Conservation (phyloP, 1,284 basidiomycete genomes). For the Ceratobasidium theobromae region DNA sequence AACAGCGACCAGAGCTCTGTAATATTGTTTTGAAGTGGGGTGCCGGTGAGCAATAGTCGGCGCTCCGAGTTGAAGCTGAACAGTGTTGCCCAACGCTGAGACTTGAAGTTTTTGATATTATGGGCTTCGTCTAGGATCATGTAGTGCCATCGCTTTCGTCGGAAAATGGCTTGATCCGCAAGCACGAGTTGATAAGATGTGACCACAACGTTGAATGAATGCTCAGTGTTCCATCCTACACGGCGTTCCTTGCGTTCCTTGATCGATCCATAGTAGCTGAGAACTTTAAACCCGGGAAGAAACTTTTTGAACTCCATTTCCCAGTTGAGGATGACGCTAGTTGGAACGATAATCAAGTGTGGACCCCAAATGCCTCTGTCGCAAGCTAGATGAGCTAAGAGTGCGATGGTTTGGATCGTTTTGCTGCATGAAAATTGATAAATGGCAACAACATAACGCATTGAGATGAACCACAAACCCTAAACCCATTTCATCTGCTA, state of each 20-base stretch:
- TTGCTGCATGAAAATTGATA: conserved; percentile 58
- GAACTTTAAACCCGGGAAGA: conserved; percentile 87
- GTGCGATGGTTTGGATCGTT: conserved; percentile 94
- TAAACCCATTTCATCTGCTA: conserved; percentile 91
- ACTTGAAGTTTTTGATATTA: conserved; percentile 98
- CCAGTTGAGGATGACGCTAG: conserved; percentile 95
- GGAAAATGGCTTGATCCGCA: conserved; percentile 91
- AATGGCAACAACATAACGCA: conserved; percentile 9
- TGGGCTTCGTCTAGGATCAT: conserved; percentile 97
- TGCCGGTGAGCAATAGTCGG: conserved; percentile 86
- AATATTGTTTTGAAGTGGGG: conserved; percentile 93
- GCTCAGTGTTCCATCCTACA: conserved; percentile 91
- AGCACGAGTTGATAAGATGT: conserved; percentile 94
- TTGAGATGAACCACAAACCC: conserved; percentile 57
- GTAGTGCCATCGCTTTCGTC: conserved; percentile 94
- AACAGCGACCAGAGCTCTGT: conserved; percentile 95
- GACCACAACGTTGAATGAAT: conserved; percentile 94
- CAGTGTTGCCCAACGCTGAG: conserved; percentile 92
- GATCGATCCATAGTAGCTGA: conserved; percentile 90
- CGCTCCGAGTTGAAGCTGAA: conserved; percentile 93
- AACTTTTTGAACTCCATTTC: conserved; percentile 99
- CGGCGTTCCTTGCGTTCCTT: conserved; percentile 93
- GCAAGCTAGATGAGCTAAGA: conserved; percentile 91
- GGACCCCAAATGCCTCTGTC: conserved; percentile 96
- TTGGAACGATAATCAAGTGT: conserved; percentile 93